A percentile compares a stretch with the other conserved stretches of the same genome.
These are phyloP conservation scores for Rhizopogon rudus DNA, from an alignment of 768 basidiomycete species.

Conservation along the genomic window DNA sequence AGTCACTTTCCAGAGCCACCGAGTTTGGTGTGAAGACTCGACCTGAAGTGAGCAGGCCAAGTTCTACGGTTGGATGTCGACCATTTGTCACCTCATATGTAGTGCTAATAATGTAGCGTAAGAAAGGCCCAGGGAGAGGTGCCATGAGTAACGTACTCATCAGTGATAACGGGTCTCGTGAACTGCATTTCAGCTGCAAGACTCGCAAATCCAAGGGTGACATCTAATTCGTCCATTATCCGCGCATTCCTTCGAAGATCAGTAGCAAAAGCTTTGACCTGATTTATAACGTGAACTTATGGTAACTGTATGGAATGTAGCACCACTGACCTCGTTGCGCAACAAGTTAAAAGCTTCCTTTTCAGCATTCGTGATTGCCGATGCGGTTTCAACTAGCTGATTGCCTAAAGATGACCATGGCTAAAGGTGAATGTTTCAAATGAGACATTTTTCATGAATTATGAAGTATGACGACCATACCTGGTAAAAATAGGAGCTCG, in stretches of 20 bases:
- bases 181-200: slow-evolving; percentile 77
- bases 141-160: slow-evolving; percentile 48
- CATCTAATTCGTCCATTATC: slow-evolving; percentile 84
- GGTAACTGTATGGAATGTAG: not conserved
- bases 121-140: not conserved
- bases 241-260: slow-evolving; percentile 69
- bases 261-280: slow-evolving; percentile 60
- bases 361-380: slow-evolving; percentile 52
- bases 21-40: slow-evolving; percentile 86
- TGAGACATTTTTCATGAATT: not conserved
- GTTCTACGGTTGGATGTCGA: slow-evolving; percentile 91
- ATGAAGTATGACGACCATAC: slow-evolving; percentile 27
- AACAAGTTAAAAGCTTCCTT: slow-evolving; percentile 69
- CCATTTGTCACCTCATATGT: slow-evolving; percentile 71
- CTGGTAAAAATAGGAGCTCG: slow-evolving; percentile 63
- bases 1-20: slow-evolving; percentile 50
- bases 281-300: slow-evolving; percentile 2
- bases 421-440: slow-evolving; percentile 29
- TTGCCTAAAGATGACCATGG: slow-evolving; percentile 73
- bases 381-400: slow-evolving; percentile 54
- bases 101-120: slow-evolving; percentile 28
- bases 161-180: slow-evolving; percentile 61
- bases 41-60: slow-evolving; percentile 69
- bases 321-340: slow-evolving; percentile 51
- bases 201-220: slow-evolving; percentile 74